A percentile compares a stretch with the other conserved stretches of the same genome.
Conservation (phyloP, 1,139 yeast species). For the Kurtzmaniella quercitrusa region DNA sequence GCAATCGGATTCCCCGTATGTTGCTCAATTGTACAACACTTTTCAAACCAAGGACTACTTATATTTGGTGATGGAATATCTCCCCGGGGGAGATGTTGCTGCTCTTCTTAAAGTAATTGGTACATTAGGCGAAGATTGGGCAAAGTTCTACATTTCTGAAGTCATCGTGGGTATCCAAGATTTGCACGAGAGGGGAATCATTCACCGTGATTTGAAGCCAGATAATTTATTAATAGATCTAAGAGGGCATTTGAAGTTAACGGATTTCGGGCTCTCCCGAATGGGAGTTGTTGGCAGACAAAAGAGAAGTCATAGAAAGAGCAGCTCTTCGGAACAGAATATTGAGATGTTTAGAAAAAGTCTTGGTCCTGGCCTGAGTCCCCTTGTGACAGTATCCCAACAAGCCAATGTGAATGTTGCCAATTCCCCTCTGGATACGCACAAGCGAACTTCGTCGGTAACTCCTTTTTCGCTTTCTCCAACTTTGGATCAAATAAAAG, state of each 20-base stretch:
- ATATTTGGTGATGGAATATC: conserved; percentile 92
- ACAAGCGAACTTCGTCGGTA: conserved; percentile 35
- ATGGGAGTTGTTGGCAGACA: conserved; percentile 89
- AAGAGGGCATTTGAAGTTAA: conserved; percentile 83
- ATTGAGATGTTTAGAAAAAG: conserved; percentile 39
- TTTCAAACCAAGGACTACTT: conserved; percentile 87
- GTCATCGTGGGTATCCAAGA: conserved; percentile 88
- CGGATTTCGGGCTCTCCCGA: conserved; percentile 92
- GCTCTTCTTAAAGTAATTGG: conserved; percentile 80
- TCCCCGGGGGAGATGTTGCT: conserved; percentile 95
- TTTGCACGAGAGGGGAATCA: conserved; percentile 81
- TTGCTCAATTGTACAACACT: conserved; percentile 82
- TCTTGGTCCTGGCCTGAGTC: conserved; percentile 19
- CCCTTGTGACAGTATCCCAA: conserved; percentile 17
- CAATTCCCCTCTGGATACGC: conserved; percentile 30
- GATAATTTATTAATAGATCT: conserved; percentile 86
- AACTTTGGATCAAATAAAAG: conserved; percentile 31
- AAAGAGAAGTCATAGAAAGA: conserved; percentile 38
- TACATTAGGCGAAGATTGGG: conserved; percentile 82
- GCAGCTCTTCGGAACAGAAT: conserved; percentile 44
- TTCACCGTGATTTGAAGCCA: conserved; percentile 93
- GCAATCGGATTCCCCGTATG: conserved; percentile 90
- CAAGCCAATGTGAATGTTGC: conserved; percentile 8
- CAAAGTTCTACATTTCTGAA: conserved; percentile 81
- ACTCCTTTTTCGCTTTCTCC: conserved; percentile 52